A percentile compares a stretch with the other conserved stretches of the same genome.
Conservation (phyloP, 495 filamentous ascomycete genomes). For the Paragyromitra xinjiangensis region DNA sequence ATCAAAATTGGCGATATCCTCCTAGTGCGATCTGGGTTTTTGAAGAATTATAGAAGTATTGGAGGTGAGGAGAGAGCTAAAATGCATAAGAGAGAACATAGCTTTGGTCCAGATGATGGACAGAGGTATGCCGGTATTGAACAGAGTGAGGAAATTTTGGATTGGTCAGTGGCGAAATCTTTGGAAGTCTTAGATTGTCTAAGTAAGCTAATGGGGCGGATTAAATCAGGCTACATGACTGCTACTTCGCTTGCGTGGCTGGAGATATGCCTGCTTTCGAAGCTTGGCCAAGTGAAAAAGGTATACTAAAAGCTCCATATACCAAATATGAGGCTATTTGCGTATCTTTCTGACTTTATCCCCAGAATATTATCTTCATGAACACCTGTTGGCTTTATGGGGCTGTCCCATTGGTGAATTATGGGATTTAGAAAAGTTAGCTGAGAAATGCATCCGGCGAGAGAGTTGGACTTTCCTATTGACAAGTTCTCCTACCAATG, state of each 20-base stretch:
- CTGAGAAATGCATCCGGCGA: conserved; percentile 63
- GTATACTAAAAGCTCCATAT: not conserved
- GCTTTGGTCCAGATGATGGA: conserved; percentile 60
- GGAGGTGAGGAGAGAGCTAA: conserved; percentile 59
- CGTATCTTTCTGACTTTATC: not conserved
- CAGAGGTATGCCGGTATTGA: conserved; percentile 67
- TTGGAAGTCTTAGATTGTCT: not conserved
- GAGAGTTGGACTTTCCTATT: conserved; percentile 75
- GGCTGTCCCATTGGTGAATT: conserved; percentile 71
- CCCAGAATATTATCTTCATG: conserved; percentile 62
- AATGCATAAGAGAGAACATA: conserved; percentile 54
- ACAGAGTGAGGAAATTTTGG: conserved; percentile 67
- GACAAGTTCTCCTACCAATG: conserved; percentile 70
- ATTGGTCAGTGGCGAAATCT: conserved; percentile 59
- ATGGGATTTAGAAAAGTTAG: conserved; percentile 67
- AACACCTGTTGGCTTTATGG: conserved; percentile 72
- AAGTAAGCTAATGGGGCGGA: not conserved
- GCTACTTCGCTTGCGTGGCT: conserved; percentile 70
- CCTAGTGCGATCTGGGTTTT: conserved; percentile 73
- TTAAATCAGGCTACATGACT: conserved; percentile 65
- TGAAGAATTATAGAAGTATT: conserved; percentile 65
- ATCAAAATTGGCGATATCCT: conserved; percentile 72
- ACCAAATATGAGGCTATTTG: not conserved
- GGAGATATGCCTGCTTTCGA: conserved; percentile 71
- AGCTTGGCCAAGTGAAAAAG: conserved; percentile 67